A percentile compares a stretch with the other conserved stretches of the same genome.
These are phyloP conservation scores for Blastobotrys illinoisensis DNA, from an alignment of 1,139 yeast genomes.

Conservation along the genomic window DNA sequence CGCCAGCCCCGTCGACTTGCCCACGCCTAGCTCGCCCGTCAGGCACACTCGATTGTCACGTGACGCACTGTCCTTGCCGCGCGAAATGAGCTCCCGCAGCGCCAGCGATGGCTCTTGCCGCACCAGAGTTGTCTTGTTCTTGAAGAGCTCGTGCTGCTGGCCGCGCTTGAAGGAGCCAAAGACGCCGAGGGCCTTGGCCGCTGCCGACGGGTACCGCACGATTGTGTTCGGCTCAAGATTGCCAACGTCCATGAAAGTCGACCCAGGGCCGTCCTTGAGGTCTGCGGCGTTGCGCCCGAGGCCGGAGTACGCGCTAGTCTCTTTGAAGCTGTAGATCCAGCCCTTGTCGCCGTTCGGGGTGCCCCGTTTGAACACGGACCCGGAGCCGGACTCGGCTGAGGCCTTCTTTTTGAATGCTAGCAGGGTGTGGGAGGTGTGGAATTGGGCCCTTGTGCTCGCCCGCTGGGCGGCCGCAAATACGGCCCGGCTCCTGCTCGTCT, in stretches of 20 bases:
- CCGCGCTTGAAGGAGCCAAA: constrained; percentile 45
- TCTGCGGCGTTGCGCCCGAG: constrained; percentile 13
- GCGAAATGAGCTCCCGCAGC: constrained; percentile 29
- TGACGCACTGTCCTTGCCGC: constrained; percentile 28
- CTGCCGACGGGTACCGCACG: constrained; percentile 21
- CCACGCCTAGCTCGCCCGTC: constrained; percentile 70
- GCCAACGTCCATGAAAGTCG: constrained; percentile 9
- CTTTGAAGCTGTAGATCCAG: constrained; percentile 27
- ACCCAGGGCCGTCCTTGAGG: constrained; percentile 7
- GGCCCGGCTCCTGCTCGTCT: constrained; percentile 1
- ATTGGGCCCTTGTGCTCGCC: background rate
- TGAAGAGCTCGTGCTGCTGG: constrained; percentile 50
- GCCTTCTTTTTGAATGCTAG: constrained; percentile 21
- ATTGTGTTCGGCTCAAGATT: constrained; percentile 12
- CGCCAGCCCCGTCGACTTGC: constrained; percentile 69
- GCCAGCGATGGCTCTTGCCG: constrained; percentile 32
- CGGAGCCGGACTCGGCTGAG: constrained; percentile 12
- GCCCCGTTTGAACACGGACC: constrained; percentile 22
- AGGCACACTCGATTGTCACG: constrained; percentile 50
- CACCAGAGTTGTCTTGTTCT: constrained; percentile 42
- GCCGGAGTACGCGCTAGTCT: constrained; percentile 30
- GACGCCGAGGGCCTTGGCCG: constrained; percentile 28
- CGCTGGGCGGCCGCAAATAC: background rate
- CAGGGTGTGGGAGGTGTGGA: constrained; percentile 14
- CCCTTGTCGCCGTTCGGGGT: constrained; percentile 30